Evolutionary conservation across 2,329 filamentous ascomycete species (phyloP), one percentile per base, ranked within the genome.

Genomic region (Curvularia eragrostidis): DNA sequence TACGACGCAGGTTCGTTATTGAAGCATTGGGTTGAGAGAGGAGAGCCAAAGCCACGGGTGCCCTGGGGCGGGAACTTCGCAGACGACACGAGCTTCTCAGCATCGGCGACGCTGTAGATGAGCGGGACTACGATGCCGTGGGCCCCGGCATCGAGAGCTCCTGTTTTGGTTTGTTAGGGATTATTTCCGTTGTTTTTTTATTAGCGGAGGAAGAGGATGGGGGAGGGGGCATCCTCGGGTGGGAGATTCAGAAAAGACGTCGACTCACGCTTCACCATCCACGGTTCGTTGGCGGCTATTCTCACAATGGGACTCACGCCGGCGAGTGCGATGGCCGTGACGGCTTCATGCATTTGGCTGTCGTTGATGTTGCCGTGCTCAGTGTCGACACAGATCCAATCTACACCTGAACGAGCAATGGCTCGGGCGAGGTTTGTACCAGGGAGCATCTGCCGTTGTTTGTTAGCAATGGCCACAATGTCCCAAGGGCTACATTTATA

Each of bases 291-390:
- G 24, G 83, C 83, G 13, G 83, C 79, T 41, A 87, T 82, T 50
- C 78, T 74, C 19, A 82, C 79, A 12, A 81, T 62, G 5, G 80
- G 79, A 36, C 74, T 78, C 23, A 80, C 76, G 12, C 78, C 78
- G 51, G 77, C 78, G 23, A 76, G 74, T 34, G 78, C 78, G 42
- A 81, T 78, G n/a, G 79, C 79, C 12, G 80, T 81, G 10, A 85
- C 82, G 48, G 81, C 79, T 68, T 85, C 82, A 63, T 85, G 83
- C 84, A 85, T 86, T 59, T 79, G 75, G 47, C 74, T 76, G 62
- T 83, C 82, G 59, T 81, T 81, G 62, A 85, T 84, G 66, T 85
- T 84, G 21, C 83, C 83, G 65, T 86, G 83, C 66, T 85, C 84
- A 5, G 76, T 80, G 65, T 85, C 83, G 19, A 85, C 79, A 57